Evolutionary conservation across 805 yeast genomes (phyloP), one percentile per base, ranked within the genome.

Genomic region (Yarrowia yakushimensis): DNA sequence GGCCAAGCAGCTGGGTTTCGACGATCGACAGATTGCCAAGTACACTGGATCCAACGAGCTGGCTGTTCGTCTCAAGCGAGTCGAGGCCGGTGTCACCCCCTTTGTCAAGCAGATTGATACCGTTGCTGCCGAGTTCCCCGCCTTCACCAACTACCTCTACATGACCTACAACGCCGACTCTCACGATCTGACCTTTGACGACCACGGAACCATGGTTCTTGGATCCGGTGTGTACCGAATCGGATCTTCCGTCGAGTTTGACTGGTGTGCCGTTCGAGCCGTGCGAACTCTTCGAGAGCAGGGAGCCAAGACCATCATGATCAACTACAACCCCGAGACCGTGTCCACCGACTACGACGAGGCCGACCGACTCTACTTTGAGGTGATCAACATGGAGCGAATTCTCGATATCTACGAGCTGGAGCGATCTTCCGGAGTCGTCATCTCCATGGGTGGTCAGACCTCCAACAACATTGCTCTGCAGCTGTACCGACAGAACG

Each of bases 221-320:
- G 98, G 98, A 68, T 91, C 97, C 4, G 99, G 99, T 82, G 99
- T 94, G 46, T 93, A 93, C 82, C 86, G 99, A 79, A 93, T 93
- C 73, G 99, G 99, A 70, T 94, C 98, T 6, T 93, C 98, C 30
- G 99, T 93, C 66, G 99, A 93, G 78, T 93, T 93, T 73, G 99
- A 93, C 79, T 93, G 98, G 97, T 93, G 99, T 85, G 98, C 98
- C 50, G 99, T 93, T 64, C 84, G 97, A 67, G 94, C 98, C 50
- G 94, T 91, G 67, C 85, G 98, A 78, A 90, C 98, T 41, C 81
- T 93, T 73, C 85, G 99, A 71, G 87, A 87, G 68, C 83, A 85
- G 73, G 90, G 92, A 64, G 80, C 82, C 72, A 93, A 91, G 80
- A 93, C 98, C 42, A 87, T 94, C 72, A 94, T 94, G 97, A 85